Evolutionary conservation across 2,329 filamentous ascomycete genomes (phyloP), one percentile per base, ranked within the genome.

Genomic region (Atkinsonella texensis): DNA sequence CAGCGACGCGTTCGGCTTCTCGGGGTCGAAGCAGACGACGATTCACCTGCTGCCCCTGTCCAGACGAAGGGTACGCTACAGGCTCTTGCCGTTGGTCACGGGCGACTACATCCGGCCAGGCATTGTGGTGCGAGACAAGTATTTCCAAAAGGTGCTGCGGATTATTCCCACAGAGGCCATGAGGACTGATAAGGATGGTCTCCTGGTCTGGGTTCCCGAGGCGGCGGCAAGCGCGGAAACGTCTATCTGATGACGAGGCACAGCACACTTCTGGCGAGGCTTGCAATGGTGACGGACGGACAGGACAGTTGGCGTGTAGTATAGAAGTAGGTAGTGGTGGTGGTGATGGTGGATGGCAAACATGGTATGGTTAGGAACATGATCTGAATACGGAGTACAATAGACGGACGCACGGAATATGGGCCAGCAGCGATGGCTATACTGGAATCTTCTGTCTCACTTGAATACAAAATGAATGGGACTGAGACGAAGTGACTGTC

Each of bases 1-100:
- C 2, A 91, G 82, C 63, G 89, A 95, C 57, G 80, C 89, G 50
- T 97, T 97, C 68, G 91, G 89, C 0, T 97, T 98, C 67, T 89
- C 87, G 8, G 93, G 93, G 0, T 75, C 87, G 2, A 97, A 97
- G 70, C 77, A 85, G 57, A 83, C 81, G 12, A 85, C 84, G 1
- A 60, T 96, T 49, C 88, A 93, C 62, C 71, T 97, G 42, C 77
- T 95, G 45, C 93, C 93, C 0, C 73, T 95, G 55, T 90, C 87
- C 53, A 74, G 90, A 54, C 76, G 87, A 46, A 78, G 75, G 0
- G 74, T 89, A n/a, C 75, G 79, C 28, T 97, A 90, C 62, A 79
- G 82, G 40, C 61, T 98, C 17, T 66, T 95, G 53, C 83, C 90
- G 8, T 75, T 84, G 40, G 70, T 76, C 60, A 73, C 65, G 55